These are phyloP conservation scores for Vicia faba DNA, from an alignment of 306 rosid species.

Conservation along the genomic window DNA sequence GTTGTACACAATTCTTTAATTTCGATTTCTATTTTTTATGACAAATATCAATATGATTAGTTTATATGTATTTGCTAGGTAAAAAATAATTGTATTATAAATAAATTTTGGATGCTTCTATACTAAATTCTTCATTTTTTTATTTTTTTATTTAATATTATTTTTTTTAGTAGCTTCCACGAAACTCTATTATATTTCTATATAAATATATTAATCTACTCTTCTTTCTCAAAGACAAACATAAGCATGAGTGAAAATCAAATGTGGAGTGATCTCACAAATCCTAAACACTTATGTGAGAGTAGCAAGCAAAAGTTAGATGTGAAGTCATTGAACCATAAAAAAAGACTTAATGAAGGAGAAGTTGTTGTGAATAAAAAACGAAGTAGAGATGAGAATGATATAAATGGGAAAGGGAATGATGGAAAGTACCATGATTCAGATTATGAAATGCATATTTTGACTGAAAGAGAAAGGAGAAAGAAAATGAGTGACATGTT, in stretches of 20 bases:
- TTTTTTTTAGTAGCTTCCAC: background rate
- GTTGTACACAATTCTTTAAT: no score
- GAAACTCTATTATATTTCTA: slow-evolving; percentile 2
- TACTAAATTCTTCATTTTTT: no score
- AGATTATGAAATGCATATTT: slow-evolving; percentile 62
- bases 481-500: slow-evolving; percentile 88
- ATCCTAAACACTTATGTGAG: slow-evolving; percentile 32
- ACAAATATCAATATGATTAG: no score
- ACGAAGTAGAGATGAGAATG: slow-evolving; percentile 5
- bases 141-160: no score
- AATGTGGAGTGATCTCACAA: slow-evolving; percentile 38
- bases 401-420: background rate
- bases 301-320: slow-evolving; percentile 13
- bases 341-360: background rate
- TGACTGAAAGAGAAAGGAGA: slow-evolving; percentile 85
- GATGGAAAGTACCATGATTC: slow-evolving; percentile 32
- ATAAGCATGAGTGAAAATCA: slow-evolving; percentile 35
- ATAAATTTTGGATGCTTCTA: no score
- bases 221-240: background rate
- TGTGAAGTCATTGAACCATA: slow-evolving; percentile 5
- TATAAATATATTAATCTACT: background rate
- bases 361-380: background rate
- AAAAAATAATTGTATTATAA: no score
- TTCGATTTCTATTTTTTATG: no score
- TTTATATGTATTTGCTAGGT: no score